Conservation (phyloP, 768 basidiomycete genomes). For the Calvatia gigantea region DNA sequence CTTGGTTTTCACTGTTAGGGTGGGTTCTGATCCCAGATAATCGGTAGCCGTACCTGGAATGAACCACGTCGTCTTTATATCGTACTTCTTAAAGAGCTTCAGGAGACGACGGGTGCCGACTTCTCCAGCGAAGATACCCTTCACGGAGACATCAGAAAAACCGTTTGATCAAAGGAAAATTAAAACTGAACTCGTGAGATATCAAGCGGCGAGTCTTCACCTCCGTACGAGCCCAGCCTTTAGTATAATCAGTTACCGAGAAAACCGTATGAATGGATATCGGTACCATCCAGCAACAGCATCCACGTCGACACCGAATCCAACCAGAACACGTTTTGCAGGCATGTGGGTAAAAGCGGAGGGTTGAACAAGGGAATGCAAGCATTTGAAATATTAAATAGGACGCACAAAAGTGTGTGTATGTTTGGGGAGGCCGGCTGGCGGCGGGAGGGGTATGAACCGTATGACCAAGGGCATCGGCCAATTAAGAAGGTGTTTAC, state of each 20-base stretch:
- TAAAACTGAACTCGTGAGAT: conserved; percentile 52
- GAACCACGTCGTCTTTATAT: conserved; percentile 70
- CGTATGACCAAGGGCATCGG: not conserved
- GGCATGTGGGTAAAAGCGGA: conserved; percentile 34
- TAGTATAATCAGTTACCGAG: not conserved
- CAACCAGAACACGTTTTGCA: conserved; percentile 49
- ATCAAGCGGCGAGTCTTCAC: conserved; percentile 68
- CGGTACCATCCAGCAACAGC: conserved; percentile 72
- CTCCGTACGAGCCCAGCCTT: conserved; percentile 75
- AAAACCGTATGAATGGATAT: not conserved
- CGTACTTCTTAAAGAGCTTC: conserved; percentile 69
- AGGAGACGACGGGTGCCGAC: conserved; percentile 67
- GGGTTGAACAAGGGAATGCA: not conserved
- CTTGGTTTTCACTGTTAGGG: conserved; percentile 24
- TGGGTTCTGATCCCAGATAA: not conserved
- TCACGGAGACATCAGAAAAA: not conserved
- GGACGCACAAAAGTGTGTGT: not conserved
- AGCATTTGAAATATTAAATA: not conserved
- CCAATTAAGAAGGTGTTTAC: not conserved
- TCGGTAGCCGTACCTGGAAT: conserved; percentile 49
- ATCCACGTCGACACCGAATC: conserved; percentile 74
- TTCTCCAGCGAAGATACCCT: conserved; percentile 74
- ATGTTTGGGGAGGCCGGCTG: not conserved
- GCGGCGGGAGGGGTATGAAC: not conserved
- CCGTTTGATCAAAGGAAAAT: not conserved